These are phyloP conservation scores for Cryphonectria radicalis DNA, from an alignment of 2,329 filamentous ascomycete species.

Conservation along the genomic window DNA sequence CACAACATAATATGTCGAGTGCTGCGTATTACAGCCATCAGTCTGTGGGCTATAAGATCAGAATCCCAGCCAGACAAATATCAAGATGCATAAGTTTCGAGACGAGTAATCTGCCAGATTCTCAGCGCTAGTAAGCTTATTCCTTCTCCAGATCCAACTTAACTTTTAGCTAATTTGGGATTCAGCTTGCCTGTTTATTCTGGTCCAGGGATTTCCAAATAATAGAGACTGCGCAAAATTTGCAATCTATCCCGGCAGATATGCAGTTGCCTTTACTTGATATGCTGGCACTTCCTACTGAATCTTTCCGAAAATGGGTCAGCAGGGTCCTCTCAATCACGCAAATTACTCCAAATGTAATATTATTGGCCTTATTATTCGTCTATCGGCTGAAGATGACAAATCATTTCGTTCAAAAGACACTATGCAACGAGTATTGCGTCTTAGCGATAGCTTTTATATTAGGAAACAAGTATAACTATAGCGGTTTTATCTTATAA, in stretches of 20 bases:
- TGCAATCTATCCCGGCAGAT: constrained; percentile 48
- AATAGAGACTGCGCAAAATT: constrained; percentile 73
- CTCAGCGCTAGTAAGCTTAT: no score
- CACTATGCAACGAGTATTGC: constrained; percentile 90
- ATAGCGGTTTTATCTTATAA: neutral
- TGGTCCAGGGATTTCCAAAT: constrained; percentile 96
- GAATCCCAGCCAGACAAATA: no score
- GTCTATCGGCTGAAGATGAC: constrained; percentile 91
- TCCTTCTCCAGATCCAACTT: no score
- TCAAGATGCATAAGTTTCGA: no score
- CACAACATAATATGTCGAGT: no score
- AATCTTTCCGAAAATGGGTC: constrained; percentile 92
- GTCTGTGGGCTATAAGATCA: no score
- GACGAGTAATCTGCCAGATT: no score
- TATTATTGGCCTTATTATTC: constrained; percentile 86
- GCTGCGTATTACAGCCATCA: no score
- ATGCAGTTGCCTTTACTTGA: constrained; percentile 47
- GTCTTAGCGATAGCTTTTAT: constrained; percentile 93
- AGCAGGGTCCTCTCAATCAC: constrained; percentile 88
- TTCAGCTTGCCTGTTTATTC: constrained; percentile 90
- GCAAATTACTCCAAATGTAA: constrained; percentile 94
- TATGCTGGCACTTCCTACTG: constrained; percentile 74
- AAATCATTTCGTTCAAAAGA: constrained; percentile 85
- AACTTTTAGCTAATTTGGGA: no score
- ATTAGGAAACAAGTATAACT: constrained; percentile 93